phyloP scores from a whole-genome alignment of 495 filamentous ascomycete genomes.

The Xylaria curta region DNA sequence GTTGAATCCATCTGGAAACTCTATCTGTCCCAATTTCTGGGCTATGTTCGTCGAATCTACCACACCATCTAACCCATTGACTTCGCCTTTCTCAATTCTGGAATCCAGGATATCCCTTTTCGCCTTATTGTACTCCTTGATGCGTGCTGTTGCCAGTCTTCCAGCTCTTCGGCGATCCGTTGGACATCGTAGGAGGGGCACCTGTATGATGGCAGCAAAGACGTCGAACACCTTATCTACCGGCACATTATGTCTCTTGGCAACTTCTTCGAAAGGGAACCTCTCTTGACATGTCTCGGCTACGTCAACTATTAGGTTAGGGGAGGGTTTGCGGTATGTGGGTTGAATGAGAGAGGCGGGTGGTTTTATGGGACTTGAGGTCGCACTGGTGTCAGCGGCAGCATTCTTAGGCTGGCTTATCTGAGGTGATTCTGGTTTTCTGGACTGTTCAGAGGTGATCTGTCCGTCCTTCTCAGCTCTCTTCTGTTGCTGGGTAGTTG shows the following conservation, averaged over 20 bases:
- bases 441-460: conserved; percentile 26
- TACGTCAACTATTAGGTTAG: conserved; percentile 54
- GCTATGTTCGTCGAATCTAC: conserved; percentile 35
- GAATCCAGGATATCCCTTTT: conserved; percentile 40
- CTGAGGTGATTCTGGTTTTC: conserved; percentile 30
- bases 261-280: conserved; percentile 54
- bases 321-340: conserved; percentile 42
- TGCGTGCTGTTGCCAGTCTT: conserved; percentile 39
- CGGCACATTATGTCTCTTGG: conserved; percentile 47
- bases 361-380: conserved; percentile 30
- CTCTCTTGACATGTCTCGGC: conserved; percentile 54
- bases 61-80: neutral
- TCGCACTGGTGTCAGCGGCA: neutral
- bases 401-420: neutral
- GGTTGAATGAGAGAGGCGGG: conserved; percentile 38
- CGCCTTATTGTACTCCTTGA: conserved; percentile 42
- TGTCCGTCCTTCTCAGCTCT: conserved; percentile 7
- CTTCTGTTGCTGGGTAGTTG: neutral
- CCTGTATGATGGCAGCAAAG: conserved; percentile 51
- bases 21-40: conserved; percentile 34
- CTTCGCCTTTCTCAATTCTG: neutral
- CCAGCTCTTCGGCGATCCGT: conserved; percentile 48
- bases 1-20: conserved; percentile 35
- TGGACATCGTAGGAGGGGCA: conserved; percentile 52
- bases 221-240: conserved; percentile 54